Conservation (phyloP, 2,329 filamentous ascomycete genomes). For the Neurospora sp. region DNA sequence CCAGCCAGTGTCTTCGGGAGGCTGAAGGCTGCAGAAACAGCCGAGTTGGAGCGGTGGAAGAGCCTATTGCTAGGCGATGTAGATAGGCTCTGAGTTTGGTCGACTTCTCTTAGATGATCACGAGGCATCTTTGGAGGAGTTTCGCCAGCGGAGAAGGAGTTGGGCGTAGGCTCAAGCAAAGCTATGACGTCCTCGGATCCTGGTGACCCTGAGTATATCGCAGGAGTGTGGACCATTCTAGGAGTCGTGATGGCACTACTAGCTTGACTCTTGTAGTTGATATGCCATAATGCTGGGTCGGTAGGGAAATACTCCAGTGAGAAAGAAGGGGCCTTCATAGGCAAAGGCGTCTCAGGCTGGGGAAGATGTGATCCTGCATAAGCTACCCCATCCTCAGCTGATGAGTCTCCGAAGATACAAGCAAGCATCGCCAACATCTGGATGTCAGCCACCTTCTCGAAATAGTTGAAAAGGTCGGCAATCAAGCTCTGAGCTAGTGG, state of each 20-base stretch:
- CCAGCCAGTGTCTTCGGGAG: constrained; percentile 36
- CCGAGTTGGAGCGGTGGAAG: constrained; percentile 44
- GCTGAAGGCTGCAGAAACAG: constrained; percentile 45
- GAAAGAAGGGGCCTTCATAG: constrained; percentile 56
- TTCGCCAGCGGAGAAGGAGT: constrained; percentile 52
- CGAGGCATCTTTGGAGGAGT: constrained; percentile 44
- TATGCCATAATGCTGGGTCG: constrained; percentile 43
- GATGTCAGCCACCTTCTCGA: constrained; percentile 50
- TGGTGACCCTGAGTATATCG: constrained; percentile 43
- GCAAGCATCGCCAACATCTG: constrained; percentile 66
- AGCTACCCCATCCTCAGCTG: constrained; percentile 43
- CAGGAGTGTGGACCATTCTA: constrained; percentile 44
- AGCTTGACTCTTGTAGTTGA: constrained; percentile 40
- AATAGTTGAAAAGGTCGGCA: constrained; percentile 51
- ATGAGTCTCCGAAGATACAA: constrained; percentile 56
- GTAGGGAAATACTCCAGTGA: constrained; percentile 58
- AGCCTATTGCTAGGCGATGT: constrained; percentile 48
- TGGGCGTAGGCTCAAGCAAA: constrained; percentile 42
- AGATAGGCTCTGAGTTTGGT: constrained; percentile 43
- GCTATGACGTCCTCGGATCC: constrained; percentile 46
- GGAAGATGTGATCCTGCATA: constrained; percentile 47
- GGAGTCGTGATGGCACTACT: constrained; percentile 48
- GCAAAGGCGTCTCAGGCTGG: constrained; percentile 51
- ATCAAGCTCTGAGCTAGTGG: constrained; percentile 54
- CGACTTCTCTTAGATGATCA: constrained; percentile 33